Base-by-base conservation (phyloP, 1,284 basidiomycete genomes). In the Phellopilus nigrolimitatus region DNA sequence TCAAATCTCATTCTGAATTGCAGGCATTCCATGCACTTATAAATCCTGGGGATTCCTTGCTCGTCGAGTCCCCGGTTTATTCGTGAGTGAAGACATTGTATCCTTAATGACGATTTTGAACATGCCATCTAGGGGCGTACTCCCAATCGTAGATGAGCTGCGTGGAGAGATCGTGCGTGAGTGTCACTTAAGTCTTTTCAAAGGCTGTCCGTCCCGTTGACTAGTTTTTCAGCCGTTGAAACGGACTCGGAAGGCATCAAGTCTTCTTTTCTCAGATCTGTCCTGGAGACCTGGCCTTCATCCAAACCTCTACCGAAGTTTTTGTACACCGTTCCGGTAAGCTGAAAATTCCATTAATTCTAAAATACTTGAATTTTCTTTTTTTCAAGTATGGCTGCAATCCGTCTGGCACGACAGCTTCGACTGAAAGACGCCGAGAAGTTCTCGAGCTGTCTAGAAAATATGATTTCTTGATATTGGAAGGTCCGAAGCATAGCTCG, bases 401-500 rank as follows among this genome's bases (percentile, higher is more conserved):
- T 66, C 91, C 91, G 1, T 88, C 85, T 21, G 91, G 91, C 1
- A 79, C 80, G 66, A 93, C 90, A 7, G 78, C 86, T 6, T 74
- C 85, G 1, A 65, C 78, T 21, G 79, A 86, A 51, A 79, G 94
- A 51, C 86, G 93, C 51, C 76, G 80, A 43, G 88, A 88, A 62
- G 79, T 95, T 8, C 76, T 97, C 21, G 70, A 75, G 49, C 74
- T 97, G 6, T 84, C 88, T 10, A 74, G 78, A 54, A 78, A 89
- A 62, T 78, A 91, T 64, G 77, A 89, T 62, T 79, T 95, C 59
- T 68, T 95, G 47, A 88, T 97, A 60, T 70, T 95, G 37, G 93
- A 97, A 78, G 89, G 87, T 78, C 54, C 25, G 67, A 66, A 22
- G 10, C 22, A 9, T 1, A 12, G 31, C 25, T 13, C 44, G 12